Percentiles rank a stretch among this genome's conserved stretches.
Conservation (phyloP, 495 filamentous ascomycete species). For the Venustampulla echinocandica region DNA sequence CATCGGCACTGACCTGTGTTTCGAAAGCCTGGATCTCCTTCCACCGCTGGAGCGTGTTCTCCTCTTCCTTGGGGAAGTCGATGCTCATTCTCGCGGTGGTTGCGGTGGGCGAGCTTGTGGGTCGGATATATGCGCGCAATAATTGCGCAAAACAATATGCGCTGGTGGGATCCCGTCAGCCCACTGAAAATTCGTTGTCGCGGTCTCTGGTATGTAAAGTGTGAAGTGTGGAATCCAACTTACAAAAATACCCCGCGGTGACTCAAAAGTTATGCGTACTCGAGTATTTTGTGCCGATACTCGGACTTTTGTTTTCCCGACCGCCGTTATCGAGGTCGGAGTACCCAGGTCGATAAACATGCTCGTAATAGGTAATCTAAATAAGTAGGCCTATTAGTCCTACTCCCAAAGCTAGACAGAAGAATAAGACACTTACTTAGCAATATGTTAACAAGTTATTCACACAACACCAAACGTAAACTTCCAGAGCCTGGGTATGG, state of each 20-base stretch:
- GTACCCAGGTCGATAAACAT: background rate
- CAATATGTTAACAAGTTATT: background rate
- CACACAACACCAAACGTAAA: too few species aligned
- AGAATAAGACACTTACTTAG: background rate
- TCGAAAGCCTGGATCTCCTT: constrained; percentile 84
- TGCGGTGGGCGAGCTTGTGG: background rate
- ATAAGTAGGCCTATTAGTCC: background rate
- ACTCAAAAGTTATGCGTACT: constrained; percentile 3
- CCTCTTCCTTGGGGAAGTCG: constrained; percentile 87
- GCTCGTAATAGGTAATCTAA: background rate
- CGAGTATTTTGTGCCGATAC: background rate
- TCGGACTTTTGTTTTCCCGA: background rate
- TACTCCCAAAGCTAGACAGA: background rate
- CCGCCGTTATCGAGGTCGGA: background rate
- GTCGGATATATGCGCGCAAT: background rate
- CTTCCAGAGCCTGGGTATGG: too few species aligned
- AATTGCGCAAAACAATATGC: background rate
- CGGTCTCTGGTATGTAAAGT: background rate
- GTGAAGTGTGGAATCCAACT: background rate
- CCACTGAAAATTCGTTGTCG: background rate
- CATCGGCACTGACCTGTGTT: constrained; percentile 42
- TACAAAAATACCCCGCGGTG: background rate
- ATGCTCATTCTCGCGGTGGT: constrained; percentile 56
- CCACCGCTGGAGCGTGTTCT: constrained; percentile 71
- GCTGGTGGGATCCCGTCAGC: background rate